phyloP scores from a whole-genome alignment of 352 stramenopile species.

The Globisporangium alternatum region DNA sequence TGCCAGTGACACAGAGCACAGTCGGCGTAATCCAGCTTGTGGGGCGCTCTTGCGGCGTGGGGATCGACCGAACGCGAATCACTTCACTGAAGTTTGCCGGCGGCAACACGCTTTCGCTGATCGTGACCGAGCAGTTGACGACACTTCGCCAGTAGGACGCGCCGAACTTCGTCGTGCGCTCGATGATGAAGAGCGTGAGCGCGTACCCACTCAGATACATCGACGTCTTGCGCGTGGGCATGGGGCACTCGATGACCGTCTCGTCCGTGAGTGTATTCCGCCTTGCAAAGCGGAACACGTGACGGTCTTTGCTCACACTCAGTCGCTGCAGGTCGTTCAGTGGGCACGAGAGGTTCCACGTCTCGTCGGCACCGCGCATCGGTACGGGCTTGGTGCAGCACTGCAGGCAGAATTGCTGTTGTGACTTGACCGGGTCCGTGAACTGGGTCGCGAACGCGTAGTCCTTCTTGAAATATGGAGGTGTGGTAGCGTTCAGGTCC shows the following conservation, averaged over 20 bases:
- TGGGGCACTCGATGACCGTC: conserved; percentile 47
- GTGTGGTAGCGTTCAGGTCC: conserved; percentile 44
- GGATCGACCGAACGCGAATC: conserved; percentile 56
- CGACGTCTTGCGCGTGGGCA: conserved; percentile 45
- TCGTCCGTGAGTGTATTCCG: conserved; percentile 52
- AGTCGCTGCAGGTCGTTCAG: conserved; percentile 63
- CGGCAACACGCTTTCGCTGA: conserved; percentile 39
- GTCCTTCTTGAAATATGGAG: conserved; percentile 37
- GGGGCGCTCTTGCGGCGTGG: conserved; percentile 22
- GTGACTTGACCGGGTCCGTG: conserved; percentile 34
- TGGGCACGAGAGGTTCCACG: conserved; percentile 73
- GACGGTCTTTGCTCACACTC: conserved; percentile 58
- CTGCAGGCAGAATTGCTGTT: conserved; percentile 60
- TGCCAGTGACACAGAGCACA: conserved; percentile 13
- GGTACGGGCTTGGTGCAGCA: conserved; percentile 75
- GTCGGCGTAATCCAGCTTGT: conserved; percentile 35
- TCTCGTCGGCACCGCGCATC: conserved; percentile 51
- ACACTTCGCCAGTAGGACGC: conserved; percentile 65
- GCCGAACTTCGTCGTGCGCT: conserved; percentile 43
- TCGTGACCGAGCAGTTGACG: conserved; percentile 57
- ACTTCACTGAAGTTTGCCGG: conserved; percentile 50
- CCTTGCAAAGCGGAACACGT: conserved; percentile 57
- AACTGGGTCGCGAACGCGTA: conserved; percentile 61
- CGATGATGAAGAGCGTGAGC: conserved; percentile 53
- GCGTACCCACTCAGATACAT: conserved; percentile 59